Base-by-base conservation (phyloP, 2,329 filamentous ascomycete species). In the Fusarium protoensiforme region DNA sequence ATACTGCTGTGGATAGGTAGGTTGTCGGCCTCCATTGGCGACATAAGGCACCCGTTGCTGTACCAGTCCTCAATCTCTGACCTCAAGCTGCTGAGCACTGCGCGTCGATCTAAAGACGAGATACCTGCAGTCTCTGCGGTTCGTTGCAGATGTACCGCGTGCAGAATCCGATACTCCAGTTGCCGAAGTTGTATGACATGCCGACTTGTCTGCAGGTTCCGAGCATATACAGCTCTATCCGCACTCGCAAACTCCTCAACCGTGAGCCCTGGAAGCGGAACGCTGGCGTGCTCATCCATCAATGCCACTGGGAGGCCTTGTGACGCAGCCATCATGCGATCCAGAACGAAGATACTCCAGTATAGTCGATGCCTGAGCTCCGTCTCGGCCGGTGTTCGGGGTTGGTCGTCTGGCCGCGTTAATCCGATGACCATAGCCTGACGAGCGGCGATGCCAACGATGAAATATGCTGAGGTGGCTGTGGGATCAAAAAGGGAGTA, bases 11-110 rank as follows among this genome's bases (percentile, higher is more conserved):
- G 85, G 22, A 86, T 84, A 18, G 84, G 82, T 4, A 85, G 77
- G 57, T 85, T 84, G 69, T 86, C 84, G 2, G 81, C 78, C 53
- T 85, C 83, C 56, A 81, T 78, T 1, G 83, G 83, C 7, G 83
- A 84, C 65, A 86, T 78, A 6, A 86, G 80, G 54, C 84, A 86
- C 1, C 84, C 85, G 35, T 81, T 83, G 65, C 81, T 85, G 68
- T 86, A 86, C 84, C 85, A 86, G 66, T 85, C 81, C 61, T 86
- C 84, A 22, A 86, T 85, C 29, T 84, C 80, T n/a, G 81, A 76
- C n/a, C 83, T 79, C 29, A 85, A 78, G 22, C 78, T 77, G 41
- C 79, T 79, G 3, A 83, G 57, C 8, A 82, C 75, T 35, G 80
- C 75, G 11, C 78, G 78, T 5, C 81, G 76, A 62, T 83, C 82